Percentiles rank a stretch among this genome's conserved stretches.
These are phyloP conservation scores for Brassica incana DNA, from an alignment of 345 rosid genomes.

Conservation along the genomic window DNA sequence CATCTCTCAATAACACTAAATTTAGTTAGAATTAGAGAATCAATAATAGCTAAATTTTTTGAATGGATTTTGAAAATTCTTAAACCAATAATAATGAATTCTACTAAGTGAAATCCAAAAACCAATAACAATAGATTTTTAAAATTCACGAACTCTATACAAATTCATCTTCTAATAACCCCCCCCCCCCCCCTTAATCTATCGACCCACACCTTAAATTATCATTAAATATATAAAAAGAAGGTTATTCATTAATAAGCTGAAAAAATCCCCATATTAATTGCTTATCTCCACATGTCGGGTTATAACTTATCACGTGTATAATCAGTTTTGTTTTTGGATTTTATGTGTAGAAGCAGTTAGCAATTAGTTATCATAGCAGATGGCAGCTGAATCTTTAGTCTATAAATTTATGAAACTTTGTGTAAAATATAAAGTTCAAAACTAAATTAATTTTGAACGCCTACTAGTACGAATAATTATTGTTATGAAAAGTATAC, in stretches of 20 bases:
- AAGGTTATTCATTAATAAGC: neutral
- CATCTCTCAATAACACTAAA: too few species aligned
- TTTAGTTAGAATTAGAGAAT: too few species aligned
- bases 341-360: neutral
- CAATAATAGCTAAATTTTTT: too few species aligned
- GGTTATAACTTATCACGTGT: conserved; percentile 6
- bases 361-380: neutral
- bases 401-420: neutral
- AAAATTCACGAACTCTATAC: too few species aligned
- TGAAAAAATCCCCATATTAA: conserved; percentile 4
- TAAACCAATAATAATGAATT: too few species aligned
- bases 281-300: conserved; percentile 27
- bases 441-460: neutral
- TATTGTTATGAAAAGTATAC: too few species aligned
- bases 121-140: too few species aligned
- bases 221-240: neutral
- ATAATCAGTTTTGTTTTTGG: neutral
- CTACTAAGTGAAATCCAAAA: too few species aligned
- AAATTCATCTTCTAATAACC: too few species aligned
- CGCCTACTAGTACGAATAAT: neutral
- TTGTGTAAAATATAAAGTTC: neutral
- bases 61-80: too few species aligned
- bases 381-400: neutral
- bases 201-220: conserved; percentile 26
- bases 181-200: neutral